phyloP scores from a whole-genome alignment of 768 basidiomycete species.

The Lyophyllum atratum region DNA sequence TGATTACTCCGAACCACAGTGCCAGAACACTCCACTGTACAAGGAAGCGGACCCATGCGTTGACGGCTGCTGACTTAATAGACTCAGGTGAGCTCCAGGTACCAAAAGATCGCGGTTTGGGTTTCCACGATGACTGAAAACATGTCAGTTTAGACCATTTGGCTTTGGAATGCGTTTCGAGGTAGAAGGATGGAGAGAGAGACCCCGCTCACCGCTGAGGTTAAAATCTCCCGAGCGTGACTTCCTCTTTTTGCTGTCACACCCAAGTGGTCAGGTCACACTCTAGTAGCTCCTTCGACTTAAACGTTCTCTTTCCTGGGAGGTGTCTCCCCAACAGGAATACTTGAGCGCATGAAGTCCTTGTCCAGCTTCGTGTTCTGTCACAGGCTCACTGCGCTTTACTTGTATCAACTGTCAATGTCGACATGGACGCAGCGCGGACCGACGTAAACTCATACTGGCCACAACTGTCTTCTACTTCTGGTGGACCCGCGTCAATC shows the following conservation, averaged over 20 bases:
- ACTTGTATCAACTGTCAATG: not conserved
- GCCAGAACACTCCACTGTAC: not conserved
- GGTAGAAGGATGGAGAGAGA: not conserved
- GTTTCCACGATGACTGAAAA: constrained; percentile 1
- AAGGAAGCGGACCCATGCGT: not conserved
- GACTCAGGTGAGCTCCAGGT: constrained; percentile 15
- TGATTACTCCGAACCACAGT: constrained; percentile 9
- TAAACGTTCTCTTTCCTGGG: too few relatives aligned
- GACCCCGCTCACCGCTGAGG: constrained; percentile 6
- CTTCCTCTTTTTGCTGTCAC: too few relatives aligned
- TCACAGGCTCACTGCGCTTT: too few relatives aligned
- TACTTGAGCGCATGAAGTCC: too few relatives aligned
- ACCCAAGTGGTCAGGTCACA: too few relatives aligned
- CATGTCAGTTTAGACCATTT: constrained; percentile 8
- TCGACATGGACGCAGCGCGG: not conserved
- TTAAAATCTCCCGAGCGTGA: not conserved
- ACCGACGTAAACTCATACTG: not conserved
- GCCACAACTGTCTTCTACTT: not conserved
- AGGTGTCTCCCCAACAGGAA: too few relatives aligned
- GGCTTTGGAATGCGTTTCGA: not conserved
- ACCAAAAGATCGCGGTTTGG: not conserved
- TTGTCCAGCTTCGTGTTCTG: not conserved
- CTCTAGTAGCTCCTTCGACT: too few relatives aligned
- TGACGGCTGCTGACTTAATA: constrained; percentile 3
- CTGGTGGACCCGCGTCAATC: not conserved